phyloP scores from a whole-genome alignment of 2,329 filamentous ascomycete genomes.

The Aspergillus luchuensis region DNA sequence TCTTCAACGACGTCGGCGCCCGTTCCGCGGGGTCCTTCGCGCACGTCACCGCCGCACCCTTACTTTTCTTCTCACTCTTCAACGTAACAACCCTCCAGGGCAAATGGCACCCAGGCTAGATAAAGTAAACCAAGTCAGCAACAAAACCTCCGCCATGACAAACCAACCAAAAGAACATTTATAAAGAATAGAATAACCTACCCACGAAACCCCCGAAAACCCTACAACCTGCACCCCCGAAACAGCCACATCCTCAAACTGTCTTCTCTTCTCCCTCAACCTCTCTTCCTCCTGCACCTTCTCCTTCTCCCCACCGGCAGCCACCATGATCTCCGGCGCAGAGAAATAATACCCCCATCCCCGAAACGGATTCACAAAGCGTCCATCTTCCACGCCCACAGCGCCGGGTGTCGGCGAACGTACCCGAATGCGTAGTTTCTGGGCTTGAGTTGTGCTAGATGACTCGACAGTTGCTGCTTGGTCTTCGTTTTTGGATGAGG shows the following conservation, averaged over 20 bases:
- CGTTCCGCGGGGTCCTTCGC: conserved; percentile 24
- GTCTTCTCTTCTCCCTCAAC: conserved; percentile 24
- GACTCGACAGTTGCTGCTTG: neutral
- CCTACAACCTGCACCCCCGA: conserved; percentile 35
- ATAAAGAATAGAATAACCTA: conserved; percentile 26
- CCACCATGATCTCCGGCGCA: conserved; percentile 30
- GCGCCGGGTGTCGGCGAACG: conserved; percentile 42
- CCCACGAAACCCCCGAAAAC: conserved; percentile 38
- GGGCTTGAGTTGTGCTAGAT: conserved; percentile 9
- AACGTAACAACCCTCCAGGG: conserved; percentile 45
- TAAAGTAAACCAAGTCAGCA: neutral
- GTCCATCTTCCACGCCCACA: conserved; percentile 31
- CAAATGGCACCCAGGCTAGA: conserved; percentile 43
- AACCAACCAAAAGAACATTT: too few relatives aligned
- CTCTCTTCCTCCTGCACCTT: conserved; percentile 14
- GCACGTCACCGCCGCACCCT: conserved; percentile 25
- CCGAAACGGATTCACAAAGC: conserved; percentile 44
- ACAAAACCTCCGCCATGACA: neutral
- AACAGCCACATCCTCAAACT: conserved; percentile 43
- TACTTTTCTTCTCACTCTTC: conserved; percentile 35
- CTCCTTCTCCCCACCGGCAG: neutral
- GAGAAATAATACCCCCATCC: conserved; percentile 48
- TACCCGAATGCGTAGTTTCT: conserved; percentile 43
- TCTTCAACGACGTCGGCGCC: conserved; percentile 38
- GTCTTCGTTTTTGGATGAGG: neutral